These are phyloP conservation scores for Clitopilus passeckerianus DNA, from an alignment of 768 basidiomycete species.

Conservation along the genomic window DNA sequence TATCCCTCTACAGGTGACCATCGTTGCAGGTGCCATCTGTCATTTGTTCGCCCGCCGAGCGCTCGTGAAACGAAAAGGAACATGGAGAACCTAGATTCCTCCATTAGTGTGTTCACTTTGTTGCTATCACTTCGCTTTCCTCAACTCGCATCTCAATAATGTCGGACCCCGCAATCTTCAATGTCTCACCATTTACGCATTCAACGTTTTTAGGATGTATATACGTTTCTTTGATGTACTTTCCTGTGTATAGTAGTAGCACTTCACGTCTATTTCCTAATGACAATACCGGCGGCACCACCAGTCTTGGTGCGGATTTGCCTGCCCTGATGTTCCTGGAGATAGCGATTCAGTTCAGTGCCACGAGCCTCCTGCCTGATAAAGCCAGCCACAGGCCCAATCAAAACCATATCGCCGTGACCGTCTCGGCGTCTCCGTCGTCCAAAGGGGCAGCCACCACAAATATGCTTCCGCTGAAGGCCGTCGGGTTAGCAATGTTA, in stretches of 20 bases:
- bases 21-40: constrained; percentile 27
- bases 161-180: background rate
- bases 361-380: background rate
- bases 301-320: background rate
- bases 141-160: background rate
- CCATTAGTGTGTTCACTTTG: background rate
- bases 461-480: background rate
- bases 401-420: background rate
- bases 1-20: constrained; percentile 19
- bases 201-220: background rate
- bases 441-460: background rate
- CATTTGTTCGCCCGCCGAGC: constrained; percentile 25
- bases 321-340: background rate
- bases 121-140: background rate
- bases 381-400: background rate
- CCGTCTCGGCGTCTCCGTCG: background rate
- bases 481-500: background rate
- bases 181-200: background rate
- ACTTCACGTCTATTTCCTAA: background rate
- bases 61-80: constrained; percentile 23
- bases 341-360: background rate
- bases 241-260: background rate
- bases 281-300: background rate
- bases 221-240: background rate
- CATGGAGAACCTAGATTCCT: constrained; percentile 10